phyloP scores from a whole-genome alignment of 2,329 filamentous ascomycete genomes.

The Aspergillus awamori region DNA sequence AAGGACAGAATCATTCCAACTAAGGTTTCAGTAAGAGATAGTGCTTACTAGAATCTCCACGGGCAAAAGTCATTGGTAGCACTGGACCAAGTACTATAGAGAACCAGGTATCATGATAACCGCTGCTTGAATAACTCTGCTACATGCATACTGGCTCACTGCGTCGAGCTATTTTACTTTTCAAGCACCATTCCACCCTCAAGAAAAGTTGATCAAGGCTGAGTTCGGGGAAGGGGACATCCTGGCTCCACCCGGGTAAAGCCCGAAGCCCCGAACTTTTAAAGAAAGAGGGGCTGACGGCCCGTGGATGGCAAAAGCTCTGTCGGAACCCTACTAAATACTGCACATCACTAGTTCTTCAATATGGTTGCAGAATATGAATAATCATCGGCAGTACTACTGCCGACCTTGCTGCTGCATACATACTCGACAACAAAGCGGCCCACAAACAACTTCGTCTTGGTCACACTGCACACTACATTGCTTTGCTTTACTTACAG shows the following conservation, averaged over 20 bases:
- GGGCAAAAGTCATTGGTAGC: neutral
- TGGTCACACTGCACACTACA: neutral
- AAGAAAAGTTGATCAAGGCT: neutral
- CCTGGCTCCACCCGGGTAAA: slow-evolving; percentile 26
- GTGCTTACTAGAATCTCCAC: neutral
- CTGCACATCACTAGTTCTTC: slow-evolving; percentile 1
- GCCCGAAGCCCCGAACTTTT: slow-evolving; percentile 26
- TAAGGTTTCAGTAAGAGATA: neutral
- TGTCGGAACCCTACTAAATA: slow-evolving; percentile 14
- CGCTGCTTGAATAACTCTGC: too few species aligned
- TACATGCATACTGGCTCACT: too few species aligned
- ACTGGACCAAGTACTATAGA: too few species aligned
- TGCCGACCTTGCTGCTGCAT: neutral
- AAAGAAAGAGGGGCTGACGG: slow-evolving; percentile 24
- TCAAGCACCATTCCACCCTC: neutral
- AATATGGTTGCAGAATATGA: slow-evolving; percentile 19
- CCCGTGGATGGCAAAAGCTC: slow-evolving; percentile 26
- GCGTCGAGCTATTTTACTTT: too few species aligned
- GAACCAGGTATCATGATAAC: neutral
- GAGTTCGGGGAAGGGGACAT: slow-evolving; percentile 18
- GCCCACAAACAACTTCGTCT: neutral
- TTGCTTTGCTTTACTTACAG: neutral
- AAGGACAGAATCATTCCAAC: neutral
- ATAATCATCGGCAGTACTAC: slow-evolving; percentile 9
- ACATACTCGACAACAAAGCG: neutral